Percentiles rank a stretch among this genome's conserved stretches.
Conservation (phyloP, 129 eudicot species). For the Deinandra increscens region DNA sequence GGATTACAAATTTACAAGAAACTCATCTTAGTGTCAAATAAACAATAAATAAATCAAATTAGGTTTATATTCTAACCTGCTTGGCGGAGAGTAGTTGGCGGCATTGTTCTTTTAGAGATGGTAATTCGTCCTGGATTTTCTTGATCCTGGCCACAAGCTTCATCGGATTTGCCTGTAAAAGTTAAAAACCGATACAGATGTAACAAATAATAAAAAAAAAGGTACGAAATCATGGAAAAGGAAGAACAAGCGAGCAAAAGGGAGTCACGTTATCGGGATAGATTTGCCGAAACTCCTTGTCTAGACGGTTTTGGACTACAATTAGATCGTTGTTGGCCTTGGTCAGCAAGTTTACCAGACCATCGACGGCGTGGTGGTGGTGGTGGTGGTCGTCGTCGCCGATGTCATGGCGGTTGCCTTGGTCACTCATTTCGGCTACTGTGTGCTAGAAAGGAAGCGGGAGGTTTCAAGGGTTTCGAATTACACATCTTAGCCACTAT, state of each 20-base stretch:
- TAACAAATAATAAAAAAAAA: neutral
- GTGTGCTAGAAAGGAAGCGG: conserved; percentile 14
- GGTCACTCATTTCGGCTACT: conserved; percentile 27
- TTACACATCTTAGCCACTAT: too few species aligned
- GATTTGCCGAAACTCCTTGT: conserved; percentile 61
- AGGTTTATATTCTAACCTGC: conserved; percentile 46
- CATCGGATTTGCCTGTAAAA: conserved; percentile 81
- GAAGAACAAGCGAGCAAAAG: neutral
- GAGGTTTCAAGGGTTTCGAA: conserved; percentile 17
- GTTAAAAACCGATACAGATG: neutral
- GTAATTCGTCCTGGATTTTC: conserved; percentile 71
- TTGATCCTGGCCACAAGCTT: conserved; percentile 72
- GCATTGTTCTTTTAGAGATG: conserved; percentile 66
- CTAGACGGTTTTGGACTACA: conserved; percentile 51
- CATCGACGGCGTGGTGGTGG: conserved; percentile 54
- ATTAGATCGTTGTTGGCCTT: conserved; percentile 68
- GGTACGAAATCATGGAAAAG: neutral
- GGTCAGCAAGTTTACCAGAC: conserved; percentile 46
- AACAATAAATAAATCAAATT: neutral
- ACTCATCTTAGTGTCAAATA: neutral
- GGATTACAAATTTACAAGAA: too few species aligned
- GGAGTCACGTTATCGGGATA: conserved; percentile 66
- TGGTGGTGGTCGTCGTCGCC: conserved; percentile 9
- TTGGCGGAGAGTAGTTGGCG: conserved; percentile 84
- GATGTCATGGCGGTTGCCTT: conserved; percentile 15